These are phyloP conservation scores for Sporothrix pseudoabietina DNA, from an alignment of 2,329 filamentous ascomycete genomes.

Conservation along the genomic window DNA sequence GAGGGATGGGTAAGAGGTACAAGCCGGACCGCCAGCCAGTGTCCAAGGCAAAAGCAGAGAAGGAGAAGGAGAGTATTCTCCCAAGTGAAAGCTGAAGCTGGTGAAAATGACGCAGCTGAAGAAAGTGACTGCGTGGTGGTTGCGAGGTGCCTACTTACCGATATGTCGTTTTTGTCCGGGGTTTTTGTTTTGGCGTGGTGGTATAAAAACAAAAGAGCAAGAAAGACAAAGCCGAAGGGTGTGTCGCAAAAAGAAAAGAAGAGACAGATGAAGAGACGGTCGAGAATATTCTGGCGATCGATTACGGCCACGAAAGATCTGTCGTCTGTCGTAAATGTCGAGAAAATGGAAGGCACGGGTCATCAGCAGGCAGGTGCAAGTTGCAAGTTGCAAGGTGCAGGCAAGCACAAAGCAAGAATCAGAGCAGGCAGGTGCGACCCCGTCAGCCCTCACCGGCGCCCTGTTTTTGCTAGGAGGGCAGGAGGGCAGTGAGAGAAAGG, in stretches of 20 bases:
- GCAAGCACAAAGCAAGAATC: background rate
- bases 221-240: background rate
- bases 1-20: background rate
- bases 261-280: background rate
- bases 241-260: background rate
- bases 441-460: constrained; percentile 20
- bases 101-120: constrained; percentile 3
- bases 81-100: background rate
- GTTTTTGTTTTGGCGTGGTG: background rate
- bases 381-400: background rate
- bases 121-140: constrained; percentile 3
- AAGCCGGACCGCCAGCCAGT: constrained; percentile 8
- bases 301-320: background rate
- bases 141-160: constrained; percentile 1
- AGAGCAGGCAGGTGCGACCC: background rate
- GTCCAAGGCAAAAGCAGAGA: background rate
- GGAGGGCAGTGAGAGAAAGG: background rate
- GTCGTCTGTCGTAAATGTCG: background rate
- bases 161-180: background rate
- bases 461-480: background rate
- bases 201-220: constrained; percentile 3
- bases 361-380: constrained; percentile 20
- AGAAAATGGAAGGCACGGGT: background rate
- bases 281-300: background rate
- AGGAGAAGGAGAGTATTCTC: background rate